phyloP scores from a whole-genome alignment of 495 filamentous ascomycete genomes.

The Collariella sp. region DNA sequence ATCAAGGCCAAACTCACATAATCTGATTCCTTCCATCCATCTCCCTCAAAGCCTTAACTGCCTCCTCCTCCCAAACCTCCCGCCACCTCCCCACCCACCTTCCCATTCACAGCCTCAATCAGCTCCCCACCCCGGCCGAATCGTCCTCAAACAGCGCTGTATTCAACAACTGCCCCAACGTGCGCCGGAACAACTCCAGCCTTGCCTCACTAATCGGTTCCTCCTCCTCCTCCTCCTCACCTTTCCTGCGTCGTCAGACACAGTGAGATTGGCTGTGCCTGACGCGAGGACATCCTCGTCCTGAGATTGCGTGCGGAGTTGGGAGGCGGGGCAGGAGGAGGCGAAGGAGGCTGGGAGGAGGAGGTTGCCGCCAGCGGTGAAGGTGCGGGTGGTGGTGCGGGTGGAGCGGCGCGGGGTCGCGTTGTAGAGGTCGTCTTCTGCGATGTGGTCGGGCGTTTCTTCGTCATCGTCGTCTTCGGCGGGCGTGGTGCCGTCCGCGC shows the following conservation, averaged over 20 bases:
- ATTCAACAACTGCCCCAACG: constrained; percentile 72
- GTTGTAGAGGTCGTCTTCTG: constrained; percentile 32
- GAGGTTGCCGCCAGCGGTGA: constrained; percentile 13
- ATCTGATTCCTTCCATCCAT: constrained; percentile 82
- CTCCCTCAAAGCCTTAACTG: constrained; percentile 60
- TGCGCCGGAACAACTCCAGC: constrained; percentile 63
- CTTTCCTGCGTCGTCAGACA: constrained; percentile 16
- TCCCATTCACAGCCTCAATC: constrained; percentile 69
- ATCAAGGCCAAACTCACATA: constrained; percentile 60
- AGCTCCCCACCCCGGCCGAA: constrained; percentile 65
- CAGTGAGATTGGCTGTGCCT: constrained; percentile 29
- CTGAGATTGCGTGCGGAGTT: constrained; percentile 30
- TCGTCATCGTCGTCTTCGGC: constrained; percentile 14
- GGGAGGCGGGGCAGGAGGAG: constrained; percentile 39
- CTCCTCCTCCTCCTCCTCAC: constrained; percentile 24
- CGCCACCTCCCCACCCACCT: constrained; percentile 38
- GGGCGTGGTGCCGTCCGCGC: constrained; percentile 6
- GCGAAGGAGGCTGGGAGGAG: constrained; percentile 40
- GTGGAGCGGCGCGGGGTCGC: constrained; percentile 33
- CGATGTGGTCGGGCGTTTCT: background rate
- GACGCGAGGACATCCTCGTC: constrained; percentile 32
- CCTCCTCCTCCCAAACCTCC: constrained; percentile 63
- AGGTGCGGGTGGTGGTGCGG: constrained; percentile 16
- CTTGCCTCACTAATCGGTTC: constrained; percentile 52
- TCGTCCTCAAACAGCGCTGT: constrained; percentile 73